A percentile compares a stretch with the other conserved stretches of the same genome.
Conservation (phyloP, 2,329 filamentous ascomycete species). For the Sordariomycetes sp. region DNA sequence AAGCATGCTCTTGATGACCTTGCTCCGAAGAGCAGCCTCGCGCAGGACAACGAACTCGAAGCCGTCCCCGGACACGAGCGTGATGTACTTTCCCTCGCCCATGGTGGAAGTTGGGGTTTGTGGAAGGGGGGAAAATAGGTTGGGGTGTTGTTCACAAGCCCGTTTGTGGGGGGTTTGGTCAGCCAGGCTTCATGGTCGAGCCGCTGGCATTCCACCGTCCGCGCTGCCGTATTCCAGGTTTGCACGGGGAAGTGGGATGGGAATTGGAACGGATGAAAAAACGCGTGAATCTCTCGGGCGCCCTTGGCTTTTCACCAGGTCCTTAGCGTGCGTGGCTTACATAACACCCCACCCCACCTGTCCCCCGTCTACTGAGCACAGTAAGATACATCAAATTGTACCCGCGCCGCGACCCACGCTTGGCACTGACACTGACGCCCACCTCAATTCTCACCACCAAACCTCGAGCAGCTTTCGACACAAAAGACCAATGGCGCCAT, state of each 20-base stretch:
- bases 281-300: neutral
- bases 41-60: conserved; percentile 68
- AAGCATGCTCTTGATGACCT: conserved; percentile 65
- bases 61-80: conserved; percentile 64
- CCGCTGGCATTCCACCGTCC: neutral
- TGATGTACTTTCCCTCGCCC: conserved; percentile 52
- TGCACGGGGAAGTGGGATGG: neutral
- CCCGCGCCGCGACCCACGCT: too few species aligned
- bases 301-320: neutral
- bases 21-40: conserved; percentile 59
- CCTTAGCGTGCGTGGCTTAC: neutral
- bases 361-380: too few species aligned
- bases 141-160: neutral
- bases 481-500: neutral
- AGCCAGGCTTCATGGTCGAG: neutral
- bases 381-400: too few species aligned
- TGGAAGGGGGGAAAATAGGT: neutral
- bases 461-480: neutral
- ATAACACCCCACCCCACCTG: neutral
- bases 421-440: neutral
- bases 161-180: neutral
- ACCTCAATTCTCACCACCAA: neutral
- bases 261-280: neutral
- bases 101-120: neutral
- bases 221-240: neutral